These are phyloP conservation scores for Acer negundo DNA, from an alignment of 345 rosid genomes.

Conservation along the genomic window DNA sequence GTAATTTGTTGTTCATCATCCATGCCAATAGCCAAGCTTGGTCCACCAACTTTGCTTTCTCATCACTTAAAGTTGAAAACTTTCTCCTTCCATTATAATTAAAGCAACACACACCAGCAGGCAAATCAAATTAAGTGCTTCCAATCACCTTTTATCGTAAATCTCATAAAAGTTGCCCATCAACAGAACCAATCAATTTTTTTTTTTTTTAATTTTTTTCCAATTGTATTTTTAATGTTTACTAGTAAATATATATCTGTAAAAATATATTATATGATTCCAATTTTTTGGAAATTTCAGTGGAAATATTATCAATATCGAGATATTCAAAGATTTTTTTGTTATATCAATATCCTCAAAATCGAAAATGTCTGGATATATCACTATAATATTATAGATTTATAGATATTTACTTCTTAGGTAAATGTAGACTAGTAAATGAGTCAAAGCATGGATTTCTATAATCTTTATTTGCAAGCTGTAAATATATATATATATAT, in stretches of 20 bases:
- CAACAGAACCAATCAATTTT: background rate
- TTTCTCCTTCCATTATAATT: background rate
- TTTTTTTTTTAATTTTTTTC: background rate
- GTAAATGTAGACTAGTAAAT: background rate
- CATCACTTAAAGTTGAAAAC: conserved; percentile 8
- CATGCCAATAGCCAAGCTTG: conserved; percentile 1
- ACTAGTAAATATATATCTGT: too few species aligned
- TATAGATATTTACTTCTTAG: too few species aligned
- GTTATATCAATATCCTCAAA: too few species aligned
- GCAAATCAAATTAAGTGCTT: background rate
- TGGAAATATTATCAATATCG: too few species aligned
- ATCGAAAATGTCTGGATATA: too few species aligned
- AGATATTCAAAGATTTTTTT: too few species aligned
- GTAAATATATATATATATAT: too few species aligned
- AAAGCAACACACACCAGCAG: background rate
- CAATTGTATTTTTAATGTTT: too few species aligned
- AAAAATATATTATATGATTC: too few species aligned
- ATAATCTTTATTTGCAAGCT: too few species aligned
- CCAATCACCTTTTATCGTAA: background rate
- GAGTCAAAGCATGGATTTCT: background rate
- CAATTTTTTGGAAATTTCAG: too few species aligned
- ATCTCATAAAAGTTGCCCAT: background rate
- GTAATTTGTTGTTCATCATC: background rate
- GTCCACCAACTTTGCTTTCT: conserved; percentile 6
- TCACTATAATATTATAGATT: too few species aligned